These are phyloP conservation scores for Puccinia hordei DNA, from an alignment of 1,284 basidiomycete species.

Conservation along the genomic window DNA sequence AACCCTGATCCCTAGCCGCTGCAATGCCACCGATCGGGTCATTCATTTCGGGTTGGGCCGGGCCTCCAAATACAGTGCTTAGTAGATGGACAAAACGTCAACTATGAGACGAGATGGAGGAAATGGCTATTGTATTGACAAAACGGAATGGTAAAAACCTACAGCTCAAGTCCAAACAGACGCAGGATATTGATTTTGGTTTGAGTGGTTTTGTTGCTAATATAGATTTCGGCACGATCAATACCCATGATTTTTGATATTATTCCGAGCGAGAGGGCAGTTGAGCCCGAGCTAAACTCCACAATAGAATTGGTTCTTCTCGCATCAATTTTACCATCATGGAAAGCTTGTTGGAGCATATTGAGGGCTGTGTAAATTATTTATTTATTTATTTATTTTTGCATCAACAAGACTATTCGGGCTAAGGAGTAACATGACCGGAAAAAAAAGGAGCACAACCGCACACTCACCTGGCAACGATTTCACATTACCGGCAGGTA, in stretches of 20 bases:
- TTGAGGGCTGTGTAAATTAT: neutral
- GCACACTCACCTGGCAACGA: conserved; percentile 53
- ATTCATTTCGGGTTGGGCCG: conserved; percentile 52
- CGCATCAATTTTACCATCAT: neutral
- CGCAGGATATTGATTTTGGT: conserved; percentile 54
- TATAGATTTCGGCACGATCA: conserved; percentile 51
- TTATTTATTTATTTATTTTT: neutral
- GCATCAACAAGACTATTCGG: no score
- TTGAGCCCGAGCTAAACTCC: conserved; percentile 54
- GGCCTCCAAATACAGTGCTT: conserved; percentile 53
- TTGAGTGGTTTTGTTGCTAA: conserved; percentile 54
- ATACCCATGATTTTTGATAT: conserved; percentile 54
- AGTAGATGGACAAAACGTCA: neutral
- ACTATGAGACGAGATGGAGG: no score
- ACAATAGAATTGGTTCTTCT: conserved; percentile 51
- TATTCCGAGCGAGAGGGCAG: conserved; percentile 54
- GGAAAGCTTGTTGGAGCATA: conserved; percentile 1
- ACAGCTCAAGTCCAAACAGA: conserved; percentile 54
- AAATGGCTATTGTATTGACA: no score
- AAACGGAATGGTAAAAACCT: neutral
- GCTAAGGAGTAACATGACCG: no score
- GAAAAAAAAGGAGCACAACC: no score
- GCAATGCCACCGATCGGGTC: conserved; percentile 54
- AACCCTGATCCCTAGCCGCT: conserved; percentile 52
- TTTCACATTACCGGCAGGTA: conserved; percentile 55